Base-by-base conservation (phyloP, 306 rosid species). In the Medicago ruthenica region DNA sequence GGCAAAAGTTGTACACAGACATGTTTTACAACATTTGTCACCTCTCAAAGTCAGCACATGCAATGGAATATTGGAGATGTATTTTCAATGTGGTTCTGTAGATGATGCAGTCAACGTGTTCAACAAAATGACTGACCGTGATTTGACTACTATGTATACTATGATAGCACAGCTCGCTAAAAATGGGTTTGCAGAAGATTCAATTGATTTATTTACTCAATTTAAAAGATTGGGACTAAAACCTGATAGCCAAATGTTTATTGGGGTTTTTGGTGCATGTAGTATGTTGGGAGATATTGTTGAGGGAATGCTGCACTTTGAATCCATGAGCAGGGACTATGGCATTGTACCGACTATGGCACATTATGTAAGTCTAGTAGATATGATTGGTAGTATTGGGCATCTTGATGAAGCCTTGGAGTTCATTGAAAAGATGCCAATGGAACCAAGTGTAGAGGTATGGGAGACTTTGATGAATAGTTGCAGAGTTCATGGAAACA, bases 381-480 rank as follows among this genome's bases (percentile, higher is more conserved):
- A 67, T 18, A 67, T 67, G 71, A 67, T 67, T 67, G 54, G 54
- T 13, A 42, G 37, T 41, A 21, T 67, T 42, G 71, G 71, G 53
- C 71, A 67, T 67, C 71, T 67, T 67, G 71, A 22, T 41, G 71
- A 67, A 41, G 71, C 55, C 20, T 67, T 67, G 31, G 71, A 20
- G n/a, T 67, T 67, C 21, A 12, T 67, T 13, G 71, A 67, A 67
- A 67, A 18, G 71, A 89, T 91, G 89, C 87, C 97, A 60, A 12
- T 85, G 80, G 81, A 85, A 83, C 90, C 93, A 20, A 83, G 64
- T 50, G 86, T 63, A 71, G 88, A 81, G 71, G 79, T 92, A 61
- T 89, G 96, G 96, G 89, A 86, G 82, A 85, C 89, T 57, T 39
- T 92, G 90, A 92, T 91, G 97, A 90, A 88, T 88, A 74, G 75